Conservation (phyloP, 495 filamentous ascomycete genomes). For the Hypomontagnella submonticulosa region DNA sequence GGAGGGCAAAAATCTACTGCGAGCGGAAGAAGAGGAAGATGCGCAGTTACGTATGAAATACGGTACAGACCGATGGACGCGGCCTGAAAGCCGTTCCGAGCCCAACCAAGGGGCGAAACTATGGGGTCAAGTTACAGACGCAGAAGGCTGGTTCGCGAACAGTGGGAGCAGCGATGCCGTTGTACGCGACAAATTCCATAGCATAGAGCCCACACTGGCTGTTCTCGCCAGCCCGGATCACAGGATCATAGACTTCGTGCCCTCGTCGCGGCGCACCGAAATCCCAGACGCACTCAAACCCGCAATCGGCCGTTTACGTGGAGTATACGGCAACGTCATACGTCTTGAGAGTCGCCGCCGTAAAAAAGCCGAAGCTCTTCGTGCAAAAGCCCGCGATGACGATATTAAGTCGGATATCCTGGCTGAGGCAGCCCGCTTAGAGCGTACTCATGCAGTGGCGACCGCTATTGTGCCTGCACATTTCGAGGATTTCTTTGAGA, state of each 20-base stretch:
- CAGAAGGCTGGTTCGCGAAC: slow-evolving; percentile 87
- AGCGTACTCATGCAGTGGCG: slow-evolving; percentile 81
- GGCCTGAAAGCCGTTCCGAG: slow-evolving; percentile 69
- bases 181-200: slow-evolving; percentile 80
- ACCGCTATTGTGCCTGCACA: slow-evolving; percentile 84
- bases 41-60: slow-evolving; percentile 77
- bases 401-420: slow-evolving; percentile 90
- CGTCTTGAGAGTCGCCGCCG: slow-evolving; percentile 81
- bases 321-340: slow-evolving; percentile 81
- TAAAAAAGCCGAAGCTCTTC: slow-evolving; percentile 77
- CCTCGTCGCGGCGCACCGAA: slow-evolving; percentile 78
- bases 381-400: slow-evolving; percentile 82
- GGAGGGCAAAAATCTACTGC: slow-evolving; percentile 81
- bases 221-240: slow-evolving; percentile 82
- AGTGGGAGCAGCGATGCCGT: slow-evolving; percentile 85
- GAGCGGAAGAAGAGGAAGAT: slow-evolving; percentile 86
- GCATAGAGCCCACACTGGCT: slow-evolving; percentile 76
- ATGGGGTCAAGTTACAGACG: slow-evolving; percentile 78
- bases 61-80: slow-evolving; percentile 87
- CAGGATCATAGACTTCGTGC: slow-evolving; percentile 87
- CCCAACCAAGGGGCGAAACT: slow-evolving; percentile 76
- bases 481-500: slow-evolving; percentile 91
- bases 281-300: slow-evolving; percentile 84
- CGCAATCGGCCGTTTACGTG: slow-evolving; percentile 77
- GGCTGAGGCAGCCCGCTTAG: slow-evolving; percentile 81